phyloP scores from a whole-genome alignment of 1,139 yeast species.

The Saccharomyces hybrid region DNA sequence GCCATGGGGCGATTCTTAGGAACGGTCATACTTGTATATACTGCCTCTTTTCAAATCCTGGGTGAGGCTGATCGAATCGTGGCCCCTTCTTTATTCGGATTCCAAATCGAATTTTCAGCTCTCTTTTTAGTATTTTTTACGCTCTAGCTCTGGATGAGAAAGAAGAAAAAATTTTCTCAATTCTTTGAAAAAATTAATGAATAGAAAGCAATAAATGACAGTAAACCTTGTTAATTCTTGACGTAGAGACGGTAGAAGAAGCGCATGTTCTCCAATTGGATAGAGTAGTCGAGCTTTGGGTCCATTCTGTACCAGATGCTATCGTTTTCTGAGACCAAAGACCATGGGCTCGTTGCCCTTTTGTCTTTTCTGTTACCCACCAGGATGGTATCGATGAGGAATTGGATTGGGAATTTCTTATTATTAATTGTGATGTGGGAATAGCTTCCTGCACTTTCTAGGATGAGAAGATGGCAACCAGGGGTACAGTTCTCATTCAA shows the following conservation, averaged over 20 bases:
- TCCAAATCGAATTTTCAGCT: not conserved
- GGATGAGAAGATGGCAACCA: conserved; percentile 57
- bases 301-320: conserved; percentile 74
- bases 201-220: not conserved
- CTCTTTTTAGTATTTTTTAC: not conserved
- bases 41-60: not conserved
- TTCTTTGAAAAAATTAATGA: not conserved
- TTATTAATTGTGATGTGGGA: conserved; percentile 59
- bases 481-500: conserved; percentile 41
- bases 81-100: not conserved
- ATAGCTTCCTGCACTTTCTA: conserved; percentile 87
- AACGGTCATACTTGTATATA: conserved; percentile 2
- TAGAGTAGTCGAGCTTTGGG: conserved; percentile 49
- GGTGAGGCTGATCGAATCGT: not conserved
- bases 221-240: conserved; percentile 31
- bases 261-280: conserved; percentile 81
- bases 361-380: conserved; percentile 47
- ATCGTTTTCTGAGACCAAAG: conserved; percentile 54
- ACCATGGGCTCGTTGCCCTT: conserved; percentile 50
- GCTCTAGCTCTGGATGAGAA: not conserved
- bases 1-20: conserved; percentile 13
- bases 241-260: conserved; percentile 70
- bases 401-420: conserved; percentile 74
- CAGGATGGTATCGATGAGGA: conserved; percentile 64
- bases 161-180: not conserved